phyloP scores from a whole-genome alignment of 768 basidiomycete genomes.

The Termitomyces sp. region DNA sequence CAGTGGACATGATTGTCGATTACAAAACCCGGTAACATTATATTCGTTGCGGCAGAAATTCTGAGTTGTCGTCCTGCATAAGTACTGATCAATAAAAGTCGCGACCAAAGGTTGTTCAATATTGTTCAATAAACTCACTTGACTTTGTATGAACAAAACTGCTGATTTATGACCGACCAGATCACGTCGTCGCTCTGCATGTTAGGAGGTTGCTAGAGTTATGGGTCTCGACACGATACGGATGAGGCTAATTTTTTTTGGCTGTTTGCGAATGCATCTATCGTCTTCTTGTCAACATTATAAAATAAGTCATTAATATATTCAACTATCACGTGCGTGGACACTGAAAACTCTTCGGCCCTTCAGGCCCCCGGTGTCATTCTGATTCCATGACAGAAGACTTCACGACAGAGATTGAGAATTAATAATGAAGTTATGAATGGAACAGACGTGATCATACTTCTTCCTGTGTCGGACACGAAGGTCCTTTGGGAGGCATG shows the following conservation, averaged over 20 bases:
- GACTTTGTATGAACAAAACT: conserved; percentile 99
- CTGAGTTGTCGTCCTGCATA: conserved; percentile 79
- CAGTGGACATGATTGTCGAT: conserved; percentile 92
- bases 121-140: conserved; percentile 54
- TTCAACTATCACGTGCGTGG: neutral
- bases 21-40: conserved; percentile 96
- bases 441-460: too few relatives aligned
- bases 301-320: too few relatives aligned
- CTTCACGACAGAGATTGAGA: too few relatives aligned
- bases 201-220: neutral
- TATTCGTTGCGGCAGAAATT: conserved; percentile 99
- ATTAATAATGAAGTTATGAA: too few relatives aligned
- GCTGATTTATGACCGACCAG: conserved; percentile 91
- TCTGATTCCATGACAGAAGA: too few relatives aligned
- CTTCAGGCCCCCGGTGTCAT: too few relatives aligned
- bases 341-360: too few relatives aligned
- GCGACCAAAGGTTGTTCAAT: neutral
- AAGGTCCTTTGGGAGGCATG: too few relatives aligned
- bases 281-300: neutral
- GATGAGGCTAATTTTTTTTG: conserved; percentile 8
- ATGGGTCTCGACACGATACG: neutral
- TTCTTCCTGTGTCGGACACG: too few relatives aligned
- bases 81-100: conserved; percentile 5
- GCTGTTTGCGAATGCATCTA: conserved; percentile 11
- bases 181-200: conserved; percentile 99